Conservation (phyloP, 306 rosid species). For the Medicago truncatula region DNA sequence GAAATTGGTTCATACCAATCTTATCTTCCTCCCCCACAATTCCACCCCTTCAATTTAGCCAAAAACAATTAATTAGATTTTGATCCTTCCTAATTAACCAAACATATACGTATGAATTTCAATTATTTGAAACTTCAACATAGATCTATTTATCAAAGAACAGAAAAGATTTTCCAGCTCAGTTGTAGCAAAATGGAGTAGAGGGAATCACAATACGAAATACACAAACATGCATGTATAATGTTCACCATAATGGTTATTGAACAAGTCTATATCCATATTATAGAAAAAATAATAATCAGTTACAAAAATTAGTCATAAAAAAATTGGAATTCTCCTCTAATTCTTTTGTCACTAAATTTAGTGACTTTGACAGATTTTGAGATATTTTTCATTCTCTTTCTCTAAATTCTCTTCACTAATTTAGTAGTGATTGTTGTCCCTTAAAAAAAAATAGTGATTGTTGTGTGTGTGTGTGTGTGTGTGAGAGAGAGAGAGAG, state of each 20-base stretch:
- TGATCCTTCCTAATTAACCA: conserved; percentile 5
- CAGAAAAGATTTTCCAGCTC: neutral
- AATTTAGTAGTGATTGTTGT: neutral
- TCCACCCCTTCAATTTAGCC: conserved; percentile 56
- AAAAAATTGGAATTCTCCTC: neutral
- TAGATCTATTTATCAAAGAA: neutral
- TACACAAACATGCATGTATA: neutral
- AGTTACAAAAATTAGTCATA: neutral
- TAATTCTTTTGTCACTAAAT: neutral
- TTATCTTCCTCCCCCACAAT: conserved; percentile 71
- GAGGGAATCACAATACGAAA: too few relatives aligned
- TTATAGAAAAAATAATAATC: neutral
- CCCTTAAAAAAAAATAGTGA: too few relatives aligned
- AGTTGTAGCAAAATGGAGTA: too few relatives aligned
- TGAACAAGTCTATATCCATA: neutral
- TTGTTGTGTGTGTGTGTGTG: too few relatives aligned
- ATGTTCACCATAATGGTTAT: neutral
- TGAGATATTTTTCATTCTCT: neutral
- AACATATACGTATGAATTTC: neutral
- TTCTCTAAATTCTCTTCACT: neutral
- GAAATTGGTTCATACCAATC: conserved; percentile 54
- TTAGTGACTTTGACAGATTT: neutral
- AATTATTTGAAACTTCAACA: neutral
- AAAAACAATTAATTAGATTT: conserved; percentile 11
- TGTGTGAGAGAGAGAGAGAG: neutral